Conservation (phyloP, 306 rosid genomes). For the Lagenaria siceraria region DNA sequence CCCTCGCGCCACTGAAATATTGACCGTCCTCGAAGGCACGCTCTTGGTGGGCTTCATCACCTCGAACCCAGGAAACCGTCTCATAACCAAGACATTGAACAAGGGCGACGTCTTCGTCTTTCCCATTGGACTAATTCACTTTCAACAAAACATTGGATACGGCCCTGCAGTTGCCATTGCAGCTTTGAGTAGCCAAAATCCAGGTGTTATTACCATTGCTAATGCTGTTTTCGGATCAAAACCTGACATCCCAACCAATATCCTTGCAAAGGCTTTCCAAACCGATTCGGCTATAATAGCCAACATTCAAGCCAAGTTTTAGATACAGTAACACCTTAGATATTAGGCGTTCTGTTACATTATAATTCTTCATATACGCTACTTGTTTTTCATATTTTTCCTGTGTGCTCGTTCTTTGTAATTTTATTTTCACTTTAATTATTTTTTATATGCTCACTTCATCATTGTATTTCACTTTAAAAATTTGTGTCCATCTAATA, state of each 20-base stretch:
- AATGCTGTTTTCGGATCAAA: constrained; percentile 25
- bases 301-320: constrained; percentile 15
- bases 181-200: constrained; percentile 29
- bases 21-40: constrained; percentile 19
- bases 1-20: constrained; percentile 21
- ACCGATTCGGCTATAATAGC: not conserved
- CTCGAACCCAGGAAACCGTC: constrained; percentile 16
- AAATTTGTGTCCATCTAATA: too few species aligned
- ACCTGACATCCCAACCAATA: constrained; percentile 15
- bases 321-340: not conserved
- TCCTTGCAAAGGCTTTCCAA: constrained; percentile 26
- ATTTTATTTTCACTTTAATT: too few species aligned
- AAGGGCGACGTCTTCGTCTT: constrained; percentile 27
- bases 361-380: too few species aligned
- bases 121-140: constrained; percentile 23
- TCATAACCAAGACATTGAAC: constrained; percentile 6
- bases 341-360: too few species aligned
- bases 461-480: too few species aligned
- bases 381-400: too few species aligned
- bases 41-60: constrained; percentile 29
- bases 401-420: too few species aligned
- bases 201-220: constrained; percentile 23
- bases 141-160: constrained; percentile 12
- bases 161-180: constrained; percentile 18
- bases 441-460: too few species aligned